phyloP scores from a whole-genome alignment of 805 yeast species.

The Candida dendrica region DNA sequence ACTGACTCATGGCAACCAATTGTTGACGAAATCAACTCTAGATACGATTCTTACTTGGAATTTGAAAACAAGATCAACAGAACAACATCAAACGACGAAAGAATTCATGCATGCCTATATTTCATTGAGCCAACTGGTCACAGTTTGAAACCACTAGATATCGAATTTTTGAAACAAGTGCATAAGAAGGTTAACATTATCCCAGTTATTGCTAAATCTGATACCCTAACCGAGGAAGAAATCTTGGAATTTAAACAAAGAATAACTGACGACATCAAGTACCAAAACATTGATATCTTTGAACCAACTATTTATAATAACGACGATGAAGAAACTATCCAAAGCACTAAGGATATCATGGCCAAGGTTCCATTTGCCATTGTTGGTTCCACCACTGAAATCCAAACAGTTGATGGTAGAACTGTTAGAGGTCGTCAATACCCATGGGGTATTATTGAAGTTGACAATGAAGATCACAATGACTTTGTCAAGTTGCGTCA shows the following conservation, averaged over 20 bases:
- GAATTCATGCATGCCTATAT: slow-evolving; percentile 89
- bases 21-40: slow-evolving; percentile 76
- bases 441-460: slow-evolving; percentile 97
- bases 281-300: slow-evolving; percentile 70
- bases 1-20: slow-evolving; percentile 82
- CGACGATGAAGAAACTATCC: slow-evolving; percentile 78
- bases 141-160: slow-evolving; percentile 80
- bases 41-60: slow-evolving; percentile 86
- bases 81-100: slow-evolving; percentile 61
- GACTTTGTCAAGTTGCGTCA: slow-evolving; percentile 88
- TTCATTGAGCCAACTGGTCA: slow-evolving; percentile 98
- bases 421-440: slow-evolving; percentile 83
- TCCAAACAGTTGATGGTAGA: slow-evolving; percentile 67
- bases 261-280: slow-evolving; percentile 67
- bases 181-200: slow-evolving; percentile 89
- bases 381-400: slow-evolving; percentile 77
- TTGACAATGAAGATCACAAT: slow-evolving; percentile 88
- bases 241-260: slow-evolving; percentile 66
- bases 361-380: slow-evolving; percentile 85
- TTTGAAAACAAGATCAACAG: slow-evolving; percentile 80
- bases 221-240: slow-evolving; percentile 86
- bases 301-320: slow-evolving; percentile 70
- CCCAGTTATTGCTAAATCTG: slow-evolving; percentile 93
- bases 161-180: slow-evolving; percentile 78
- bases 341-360: slow-evolving; percentile 59